phyloP scores from a whole-genome alignment of 306 rosid genomes.

The Betula pendula region DNA sequence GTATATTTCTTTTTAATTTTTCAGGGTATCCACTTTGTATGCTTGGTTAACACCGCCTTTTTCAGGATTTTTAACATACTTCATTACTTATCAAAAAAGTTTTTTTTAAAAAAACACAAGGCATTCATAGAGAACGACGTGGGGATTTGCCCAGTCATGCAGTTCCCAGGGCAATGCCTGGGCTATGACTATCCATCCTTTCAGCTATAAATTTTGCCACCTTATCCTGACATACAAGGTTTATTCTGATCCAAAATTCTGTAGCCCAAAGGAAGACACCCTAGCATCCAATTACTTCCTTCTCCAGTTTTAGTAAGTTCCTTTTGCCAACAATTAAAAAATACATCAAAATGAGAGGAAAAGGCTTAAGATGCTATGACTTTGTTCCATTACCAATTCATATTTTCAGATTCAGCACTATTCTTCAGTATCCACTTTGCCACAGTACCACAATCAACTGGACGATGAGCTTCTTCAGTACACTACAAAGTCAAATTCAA shows the following conservation, averaged over 20 bases:
- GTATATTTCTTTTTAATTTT: not conserved
- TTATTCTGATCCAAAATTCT: not conserved
- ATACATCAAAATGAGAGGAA: not conserved
- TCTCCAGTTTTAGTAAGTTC: not conserved
- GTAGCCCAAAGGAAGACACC: not conserved
- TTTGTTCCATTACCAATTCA: conserved; percentile 63
- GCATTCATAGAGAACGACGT: not conserved
- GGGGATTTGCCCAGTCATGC: not conserved
- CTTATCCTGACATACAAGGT: not conserved
- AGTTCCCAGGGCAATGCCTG: not conserved
- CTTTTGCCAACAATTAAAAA: not conserved
- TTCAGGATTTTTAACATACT: not conserved
- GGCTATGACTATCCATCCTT: not conserved
- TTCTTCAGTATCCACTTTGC: conserved; percentile 93
- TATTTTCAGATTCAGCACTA: conserved; percentile 96
- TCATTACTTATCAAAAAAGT: not conserved
- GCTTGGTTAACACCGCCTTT: not conserved
- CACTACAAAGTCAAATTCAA: conserved; percentile 47
- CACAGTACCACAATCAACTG: conserved; percentile 93
- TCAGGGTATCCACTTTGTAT: not conserved
- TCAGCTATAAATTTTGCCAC: not conserved
- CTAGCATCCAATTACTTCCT: not conserved
- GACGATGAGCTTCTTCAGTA: conserved; percentile 98
- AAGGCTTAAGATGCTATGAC: not conserved
- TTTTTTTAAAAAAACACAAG: no score